Base-by-base conservation (phyloP, 1,284 basidiomycete genomes). In the Cryptococcus sp. region DNA sequence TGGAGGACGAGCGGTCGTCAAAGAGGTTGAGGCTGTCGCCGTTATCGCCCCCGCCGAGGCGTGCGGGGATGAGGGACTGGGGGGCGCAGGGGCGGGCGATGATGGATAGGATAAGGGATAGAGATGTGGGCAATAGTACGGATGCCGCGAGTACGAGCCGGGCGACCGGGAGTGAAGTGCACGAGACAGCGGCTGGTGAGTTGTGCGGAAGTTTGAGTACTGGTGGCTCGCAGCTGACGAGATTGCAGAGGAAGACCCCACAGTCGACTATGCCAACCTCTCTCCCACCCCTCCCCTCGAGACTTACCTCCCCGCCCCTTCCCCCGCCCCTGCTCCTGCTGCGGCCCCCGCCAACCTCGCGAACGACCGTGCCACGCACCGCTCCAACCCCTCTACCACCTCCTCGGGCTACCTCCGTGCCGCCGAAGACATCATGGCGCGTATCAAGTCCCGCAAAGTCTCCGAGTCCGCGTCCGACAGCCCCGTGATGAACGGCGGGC, bases 341-440 rank as follows among this genome's bases (percentile, higher is more conserved):
- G 28, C 28, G 5, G 28, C 28, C 28, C 28, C 28, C 28, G 28
- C 9, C 9, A 33, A 9, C 46, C 23, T n/a, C 28, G 33, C 37
- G 13, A 46, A 11, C 37, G 53, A 62, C 46, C 36, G 56, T 52
- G 53, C 60, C 18, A 61, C 64, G 24, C 69, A 70, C 50, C 67
- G 65, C 1, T 76, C 74, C 0, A 73, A 75, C 56, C 74, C 74
- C 4, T 73, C 71, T 1, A 75, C 74, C 0, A 68, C 74, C 0
- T 75, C 72, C 1, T 76, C 74, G 0, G 83, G 81, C 12, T 88
- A 88, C 68, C 82, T 89, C 39, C 80, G 84, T 63, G 84, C 88
- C 63, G 90, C 87, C 4, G 87, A 84, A 12, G 84, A 82, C 39
- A 77, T 92, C 46, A 90, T 93, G 87, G 87, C 86, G 16, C 87